Base-by-base conservation (phyloP, 2,329 filamentous ascomycete species). In the Paecilomyces formosus region DNA sequence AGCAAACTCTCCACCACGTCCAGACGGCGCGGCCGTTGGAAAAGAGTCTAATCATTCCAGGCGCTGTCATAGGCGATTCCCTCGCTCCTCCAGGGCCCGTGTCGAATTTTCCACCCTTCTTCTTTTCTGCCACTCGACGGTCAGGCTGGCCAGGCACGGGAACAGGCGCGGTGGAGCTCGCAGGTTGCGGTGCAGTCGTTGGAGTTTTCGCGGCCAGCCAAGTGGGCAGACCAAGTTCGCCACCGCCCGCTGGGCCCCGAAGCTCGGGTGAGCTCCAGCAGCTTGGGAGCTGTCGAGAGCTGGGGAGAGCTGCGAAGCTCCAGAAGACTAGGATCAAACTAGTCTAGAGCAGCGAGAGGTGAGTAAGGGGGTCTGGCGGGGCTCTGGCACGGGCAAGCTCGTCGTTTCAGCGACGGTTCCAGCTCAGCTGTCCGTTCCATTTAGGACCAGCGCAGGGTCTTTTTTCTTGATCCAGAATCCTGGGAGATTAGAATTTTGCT, bases 41-140 rank as follows among this genome's bases (percentile, higher is more conserved):
- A 24, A 28, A 52, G 50, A 52, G 13, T 52, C 49, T 45, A 45
- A 52, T 52, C 50, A 28, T 24, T 52, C 50, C 21, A 52, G 50
- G 28, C 11, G 50, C 50, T 28, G 21, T n/a, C 15, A 28, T 28
- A 24, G 50, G 50, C 13, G 11, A 7, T 28, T 28, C 9, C 21
- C 50, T 24, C 50, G 3, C 6, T 21, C 26, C 7, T 15, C 50
- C 21, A 28, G 13, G 9, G 4, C 22, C 50, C 26, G 50, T 52
- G 50, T 52, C 50, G 50, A 52, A 52, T 52, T 52, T 52, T 52
- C 50, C 50, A 52, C 50, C 50, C n/a, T 52, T 52, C 24, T 52
- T 52, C 50, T 28, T 52, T 52, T 13, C 15, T 28, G 22, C 22
- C 50, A 26, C 30, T 31, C 30, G 50, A 15, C 50, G 24, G 1